These are phyloP conservation scores for Podospora bellae-mahoneyi DNA, from an alignment of 495 filamentous ascomycete genomes.

Conservation along the genomic window DNA sequence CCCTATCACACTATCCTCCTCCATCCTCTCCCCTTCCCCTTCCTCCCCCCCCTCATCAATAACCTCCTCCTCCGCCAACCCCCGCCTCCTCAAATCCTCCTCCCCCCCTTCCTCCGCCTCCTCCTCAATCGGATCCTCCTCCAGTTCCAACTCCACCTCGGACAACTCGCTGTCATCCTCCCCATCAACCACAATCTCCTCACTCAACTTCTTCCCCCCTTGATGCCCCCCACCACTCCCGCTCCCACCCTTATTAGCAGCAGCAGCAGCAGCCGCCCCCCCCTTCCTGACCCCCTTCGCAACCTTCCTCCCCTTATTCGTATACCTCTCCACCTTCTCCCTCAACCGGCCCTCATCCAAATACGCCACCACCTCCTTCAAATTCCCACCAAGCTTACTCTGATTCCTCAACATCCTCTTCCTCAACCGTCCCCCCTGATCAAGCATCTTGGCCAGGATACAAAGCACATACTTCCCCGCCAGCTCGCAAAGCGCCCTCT, in stretches of 20 bases:
- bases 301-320: constrained; percentile 29
- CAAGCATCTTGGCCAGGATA: constrained; percentile 68
- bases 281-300: constrained; percentile 38
- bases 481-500: constrained; percentile 79
- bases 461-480: constrained; percentile 78
- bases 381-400: constrained; percentile 64
- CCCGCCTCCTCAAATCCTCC: constrained; percentile 61
- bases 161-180: constrained; percentile 50
- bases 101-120: constrained; percentile 37
- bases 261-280: too few species aligned
- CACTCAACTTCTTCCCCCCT: constrained; percentile 37
- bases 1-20: constrained; percentile 65
- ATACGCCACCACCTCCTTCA: constrained; percentile 70
- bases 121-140: constrained; percentile 32
- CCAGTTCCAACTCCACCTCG: constrained; percentile 43
- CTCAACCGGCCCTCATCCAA: constrained; percentile 59
- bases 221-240: not conserved
- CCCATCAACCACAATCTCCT: constrained; percentile 44
- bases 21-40: constrained; percentile 44
- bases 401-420: constrained; percentile 66
- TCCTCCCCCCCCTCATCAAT: constrained; percentile 44
- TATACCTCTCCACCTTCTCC: constrained; percentile 19
- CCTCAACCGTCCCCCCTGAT: constrained; percentile 60
- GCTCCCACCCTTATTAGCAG: not conserved
- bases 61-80: constrained; percentile 50